Evolutionary conservation across 2,329 filamentous ascomycete species (phyloP).

Genomic region (Claviceps maximensis): DNA sequence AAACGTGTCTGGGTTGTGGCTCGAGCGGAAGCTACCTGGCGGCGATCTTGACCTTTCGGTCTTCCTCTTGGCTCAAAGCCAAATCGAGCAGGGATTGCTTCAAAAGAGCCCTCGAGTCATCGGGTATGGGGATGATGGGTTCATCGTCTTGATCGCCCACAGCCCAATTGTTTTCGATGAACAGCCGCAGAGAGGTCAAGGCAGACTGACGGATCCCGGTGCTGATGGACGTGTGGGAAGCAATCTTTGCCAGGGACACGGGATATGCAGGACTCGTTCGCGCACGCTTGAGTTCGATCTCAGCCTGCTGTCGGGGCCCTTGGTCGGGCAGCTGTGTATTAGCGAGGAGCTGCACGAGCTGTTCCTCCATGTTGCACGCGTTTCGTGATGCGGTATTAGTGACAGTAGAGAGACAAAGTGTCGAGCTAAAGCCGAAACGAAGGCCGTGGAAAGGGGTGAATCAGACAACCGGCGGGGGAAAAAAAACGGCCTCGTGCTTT

Average conservation of each 20-base stretch:
- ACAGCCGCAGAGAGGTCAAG: slow-evolving; percentile 65
- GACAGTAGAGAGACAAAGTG: neutral
- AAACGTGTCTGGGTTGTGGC: neutral
- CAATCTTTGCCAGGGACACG: slow-evolving; percentile 66
- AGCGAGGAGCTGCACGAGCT: slow-evolving; percentile 76
- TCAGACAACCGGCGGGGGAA: neutral
- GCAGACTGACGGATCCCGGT: slow-evolving; percentile 71
- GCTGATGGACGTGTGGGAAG: slow-evolving; percentile 59
- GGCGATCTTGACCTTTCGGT: slow-evolving; percentile 78
- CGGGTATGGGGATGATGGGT: slow-evolving; percentile 51
- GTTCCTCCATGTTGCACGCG: slow-evolving; percentile 61
- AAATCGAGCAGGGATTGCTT: slow-evolving; percentile 64
- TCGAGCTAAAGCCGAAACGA: neutral
- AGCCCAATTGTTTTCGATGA: slow-evolving; percentile 78
- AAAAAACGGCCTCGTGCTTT: neutral
- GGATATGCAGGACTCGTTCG: slow-evolving; percentile 62
- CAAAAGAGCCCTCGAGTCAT: slow-evolving; percentile 60
- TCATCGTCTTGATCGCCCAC: slow-evolving; percentile 56
- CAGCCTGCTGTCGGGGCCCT: slow-evolving; percentile 69
- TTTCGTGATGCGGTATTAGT: slow-evolving; percentile 2
- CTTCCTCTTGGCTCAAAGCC: slow-evolving; percentile 56
- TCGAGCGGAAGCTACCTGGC: slow-evolving; percentile 48
- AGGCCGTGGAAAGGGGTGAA: neutral
- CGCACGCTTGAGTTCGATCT: slow-evolving; percentile 64
- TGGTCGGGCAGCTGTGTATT: slow-evolving; percentile 72